Percentiles rank a stretch among this genome's conserved stretches.
Evolutionary conservation across 345 rosid species (phyloP).

Genomic region (Fremontodendron californicum): DNA sequence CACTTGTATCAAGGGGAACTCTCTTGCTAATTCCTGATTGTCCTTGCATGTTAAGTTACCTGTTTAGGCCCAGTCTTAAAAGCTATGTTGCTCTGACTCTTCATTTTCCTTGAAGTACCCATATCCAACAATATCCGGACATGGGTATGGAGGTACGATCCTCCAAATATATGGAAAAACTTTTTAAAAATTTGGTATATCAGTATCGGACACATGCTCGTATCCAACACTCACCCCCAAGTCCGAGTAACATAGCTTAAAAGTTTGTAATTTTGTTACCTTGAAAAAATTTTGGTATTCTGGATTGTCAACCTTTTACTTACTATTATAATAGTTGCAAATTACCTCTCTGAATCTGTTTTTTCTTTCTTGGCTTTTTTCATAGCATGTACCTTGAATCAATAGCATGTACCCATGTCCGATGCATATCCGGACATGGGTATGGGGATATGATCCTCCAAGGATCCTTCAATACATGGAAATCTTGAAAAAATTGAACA

Average conservation of each 20-base stretch:
- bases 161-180: not conserved
- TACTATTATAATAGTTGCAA: not conserved
- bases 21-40: not conserved
- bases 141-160: not conserved
- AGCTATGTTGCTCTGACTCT: not conserved
- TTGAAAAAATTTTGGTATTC: not conserved
- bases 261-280: not conserved
- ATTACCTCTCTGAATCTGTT: not conserved
- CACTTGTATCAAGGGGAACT: not conserved
- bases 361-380: not conserved
- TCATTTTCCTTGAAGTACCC: not conserved
- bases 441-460: too few relatives aligned
- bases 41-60: slow-evolving; percentile 5
- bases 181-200: not conserved
- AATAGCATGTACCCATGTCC: too few relatives aligned
- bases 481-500: too few relatives aligned
- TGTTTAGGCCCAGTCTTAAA: not conserved
- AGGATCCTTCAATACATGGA: too few relatives aligned
- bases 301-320: not conserved
- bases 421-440: too few relatives aligned
- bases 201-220: not conserved
- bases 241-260: not conserved
- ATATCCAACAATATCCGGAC: not conserved
- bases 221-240: not conserved
- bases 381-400: not conserved